These are phyloP conservation scores for Lepiota brunneoincarnata DNA, from an alignment of 768 basidiomycete species.

Conservation along the genomic window DNA sequence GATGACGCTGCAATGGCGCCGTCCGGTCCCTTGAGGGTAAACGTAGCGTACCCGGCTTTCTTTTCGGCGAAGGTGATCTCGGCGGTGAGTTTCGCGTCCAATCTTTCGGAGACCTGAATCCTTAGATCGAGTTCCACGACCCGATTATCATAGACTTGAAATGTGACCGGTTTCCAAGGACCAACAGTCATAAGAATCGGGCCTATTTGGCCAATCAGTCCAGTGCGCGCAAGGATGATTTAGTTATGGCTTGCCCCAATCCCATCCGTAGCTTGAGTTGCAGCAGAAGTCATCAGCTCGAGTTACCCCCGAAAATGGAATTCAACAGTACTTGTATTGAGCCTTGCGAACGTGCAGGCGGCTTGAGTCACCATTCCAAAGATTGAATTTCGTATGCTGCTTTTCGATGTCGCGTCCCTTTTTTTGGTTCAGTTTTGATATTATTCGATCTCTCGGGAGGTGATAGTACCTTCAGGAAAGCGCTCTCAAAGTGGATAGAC, in stretches of 20 bases:
- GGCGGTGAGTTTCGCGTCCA: constrained; percentile 51
- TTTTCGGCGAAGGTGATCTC: constrained; percentile 40
- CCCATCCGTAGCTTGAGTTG: constrained; percentile 88
- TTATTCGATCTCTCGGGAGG: background rate
- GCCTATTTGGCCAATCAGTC: constrained; percentile 36
- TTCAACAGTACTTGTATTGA: constrained; percentile 72
- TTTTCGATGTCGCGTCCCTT: constrained; percentile 77
- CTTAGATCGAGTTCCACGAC: constrained; percentile 68
- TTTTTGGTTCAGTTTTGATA: background rate
- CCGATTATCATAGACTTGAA: constrained; percentile 66
- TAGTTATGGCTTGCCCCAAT: constrained; percentile 58
- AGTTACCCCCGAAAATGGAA: background rate
- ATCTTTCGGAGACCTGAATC: constrained; percentile 49
- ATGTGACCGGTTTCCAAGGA: constrained; percentile 78
- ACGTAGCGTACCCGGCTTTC: constrained; percentile 35
- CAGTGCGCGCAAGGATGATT: background rate
- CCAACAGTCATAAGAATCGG: constrained; percentile 85
- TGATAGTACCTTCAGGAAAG: constrained; percentile 58
- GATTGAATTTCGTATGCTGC: constrained; percentile 50
- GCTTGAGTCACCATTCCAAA: constrained; percentile 93
- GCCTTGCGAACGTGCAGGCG: constrained; percentile 91
- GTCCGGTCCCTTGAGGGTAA: constrained; percentile 46
- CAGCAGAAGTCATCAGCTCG: background rate
- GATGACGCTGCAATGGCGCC: constrained; percentile 44
- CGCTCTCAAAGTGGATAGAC: constrained; percentile 66